A percentile compares a stretch with the other conserved stretches of the same genome.
phyloP scores from a whole-genome alignment of 352 stramenopile genomes.

The Pythium diclinum region DNA sequence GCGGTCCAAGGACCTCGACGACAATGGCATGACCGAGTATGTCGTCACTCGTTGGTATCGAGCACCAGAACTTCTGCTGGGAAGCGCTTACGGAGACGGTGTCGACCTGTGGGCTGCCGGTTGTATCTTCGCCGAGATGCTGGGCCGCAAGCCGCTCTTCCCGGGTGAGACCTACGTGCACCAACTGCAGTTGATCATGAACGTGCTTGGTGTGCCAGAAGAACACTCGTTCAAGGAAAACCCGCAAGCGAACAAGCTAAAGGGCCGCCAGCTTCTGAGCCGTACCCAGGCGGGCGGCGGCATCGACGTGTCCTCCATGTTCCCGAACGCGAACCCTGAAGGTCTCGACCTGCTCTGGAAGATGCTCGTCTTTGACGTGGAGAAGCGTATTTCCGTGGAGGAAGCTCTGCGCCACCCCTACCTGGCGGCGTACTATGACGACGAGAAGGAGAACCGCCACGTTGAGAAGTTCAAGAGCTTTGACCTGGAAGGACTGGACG shows the following conservation, averaged over 20 bases:
- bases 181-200: conserved; percentile 88
- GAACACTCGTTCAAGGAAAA: conserved; percentile 89
- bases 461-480: conserved; percentile 86
- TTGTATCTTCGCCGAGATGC: conserved; percentile 88
- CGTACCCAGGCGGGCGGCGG: conserved; percentile 75
- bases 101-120: conserved; percentile 86
- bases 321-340: conserved; percentile 85
- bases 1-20: conserved; percentile 80
- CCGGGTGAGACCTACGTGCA: conserved; percentile 86
- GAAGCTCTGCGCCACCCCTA: conserved; percentile 96
- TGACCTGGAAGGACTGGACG: conserved; percentile 79
- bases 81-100: conserved; percentile 78
- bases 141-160: conserved; percentile 82
- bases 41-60: conserved; percentile 90
- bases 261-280: conserved; percentile 79
- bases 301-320: conserved; percentile 80
- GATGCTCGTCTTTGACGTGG: conserved; percentile 92
- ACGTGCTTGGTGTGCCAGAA: conserved; percentile 81
- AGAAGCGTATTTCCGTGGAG: conserved; percentile 94
- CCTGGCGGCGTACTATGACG: conserved; percentile 87
- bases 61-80: conserved; percentile 79
- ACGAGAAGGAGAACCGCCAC: conserved; percentile 55
- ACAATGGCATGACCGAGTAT: conserved; percentile 91
- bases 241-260: conserved; percentile 84
- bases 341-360: conserved; percentile 84